Conservation (phyloP, 2,329 filamentous ascomycete genomes). For the Fusarium palustre region DNA sequence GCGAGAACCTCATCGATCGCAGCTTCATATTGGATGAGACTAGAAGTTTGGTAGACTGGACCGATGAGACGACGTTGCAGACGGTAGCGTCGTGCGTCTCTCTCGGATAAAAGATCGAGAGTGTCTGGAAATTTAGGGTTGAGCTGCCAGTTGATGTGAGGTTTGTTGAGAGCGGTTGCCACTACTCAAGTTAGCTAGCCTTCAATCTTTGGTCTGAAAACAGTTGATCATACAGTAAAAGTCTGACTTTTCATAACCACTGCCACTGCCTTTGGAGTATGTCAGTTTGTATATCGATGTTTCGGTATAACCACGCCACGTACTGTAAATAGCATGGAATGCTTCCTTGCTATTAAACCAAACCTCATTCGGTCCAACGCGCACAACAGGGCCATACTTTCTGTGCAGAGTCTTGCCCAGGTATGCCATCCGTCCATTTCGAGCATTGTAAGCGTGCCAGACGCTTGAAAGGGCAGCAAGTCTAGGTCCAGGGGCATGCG, state of each 20-base stretch:
- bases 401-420: slow-evolving; percentile 60
- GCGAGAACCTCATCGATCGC: slow-evolving; percentile 57
- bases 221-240: slow-evolving; percentile 60
- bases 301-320: slow-evolving; percentile 49
- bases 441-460: slow-evolving; percentile 62
- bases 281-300: background rate
- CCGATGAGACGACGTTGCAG: slow-evolving; percentile 63
- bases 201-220: background rate
- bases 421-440: slow-evolving; percentile 56
- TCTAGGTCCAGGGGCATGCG: slow-evolving; percentile 60
- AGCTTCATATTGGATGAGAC: slow-evolving; percentile 56
- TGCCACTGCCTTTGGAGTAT: slow-evolving; percentile 54
- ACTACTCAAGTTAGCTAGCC: slow-evolving; percentile 49
- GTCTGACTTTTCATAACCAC: slow-evolving; percentile 63
- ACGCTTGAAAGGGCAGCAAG: slow-evolving; percentile 60
- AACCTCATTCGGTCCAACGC: slow-evolving; percentile 65
- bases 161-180: slow-evolving; percentile 59
- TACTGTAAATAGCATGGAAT: slow-evolving; percentile 51
- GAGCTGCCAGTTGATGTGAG: slow-evolving; percentile 55
- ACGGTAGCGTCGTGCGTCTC: slow-evolving; percentile 60
- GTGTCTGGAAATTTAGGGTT: slow-evolving; percentile 56
- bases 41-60: slow-evolving; percentile 59
- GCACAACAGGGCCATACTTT: slow-evolving; percentile 62
- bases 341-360: slow-evolving; percentile 64
- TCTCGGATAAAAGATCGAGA: slow-evolving; percentile 64